Evolutionary conservation across 805 yeast species (phyloP).

Genomic region (Ogataea angusta): DNA sequence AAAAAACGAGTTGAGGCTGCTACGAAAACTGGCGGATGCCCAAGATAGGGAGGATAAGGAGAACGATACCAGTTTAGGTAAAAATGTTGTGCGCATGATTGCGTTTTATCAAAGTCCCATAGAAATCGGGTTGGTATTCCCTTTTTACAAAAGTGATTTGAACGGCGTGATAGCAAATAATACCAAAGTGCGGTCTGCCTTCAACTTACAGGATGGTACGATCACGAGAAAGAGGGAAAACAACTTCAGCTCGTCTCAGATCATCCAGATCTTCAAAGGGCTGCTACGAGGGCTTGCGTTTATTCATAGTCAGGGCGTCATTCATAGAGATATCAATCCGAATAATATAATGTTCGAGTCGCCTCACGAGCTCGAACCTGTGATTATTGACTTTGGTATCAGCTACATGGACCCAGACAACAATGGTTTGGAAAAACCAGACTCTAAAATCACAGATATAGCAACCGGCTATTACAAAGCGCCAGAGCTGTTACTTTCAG

Average conservation of each 20-base stretch:
- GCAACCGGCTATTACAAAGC: slow-evolving; percentile 68
- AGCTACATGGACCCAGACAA: slow-evolving; percentile 45
- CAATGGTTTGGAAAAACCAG: slow-evolving; percentile 59
- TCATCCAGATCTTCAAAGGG: slow-evolving; percentile 34
- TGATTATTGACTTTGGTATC: slow-evolving; percentile 43
- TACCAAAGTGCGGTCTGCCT: slow-evolving; percentile 31
- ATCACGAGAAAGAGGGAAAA: slow-evolving; percentile 14
- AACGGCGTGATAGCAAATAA: slow-evolving; percentile 31
- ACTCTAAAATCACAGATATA: slow-evolving; percentile 50
- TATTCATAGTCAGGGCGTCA: slow-evolving; percentile 63
- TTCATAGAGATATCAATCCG: slow-evolving; percentile 77
- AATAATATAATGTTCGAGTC: slow-evolving; percentile 48
- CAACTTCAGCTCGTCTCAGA: slow-evolving; percentile 11
- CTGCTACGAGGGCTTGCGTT: slow-evolving; percentile 49
- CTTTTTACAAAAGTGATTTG: slow-evolving; percentile 37
- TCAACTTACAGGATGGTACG: slow-evolving; percentile 18
- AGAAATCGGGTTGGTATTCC: slow-evolving; percentile 42
- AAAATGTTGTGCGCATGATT: slow-evolving; percentile 18
- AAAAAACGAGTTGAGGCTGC: slow-evolving; percentile 41
- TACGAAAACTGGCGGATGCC: slow-evolving; percentile 23
- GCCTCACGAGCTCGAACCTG: slow-evolving; percentile 26
- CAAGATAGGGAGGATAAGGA: background rate
- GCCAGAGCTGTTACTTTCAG: slow-evolving; percentile 68
- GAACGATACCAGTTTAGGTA: background rate
- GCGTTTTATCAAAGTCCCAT: slow-evolving; percentile 20